Conservation (phyloP, 768 basidiomycete species). For the Boletellus ananas region DNA sequence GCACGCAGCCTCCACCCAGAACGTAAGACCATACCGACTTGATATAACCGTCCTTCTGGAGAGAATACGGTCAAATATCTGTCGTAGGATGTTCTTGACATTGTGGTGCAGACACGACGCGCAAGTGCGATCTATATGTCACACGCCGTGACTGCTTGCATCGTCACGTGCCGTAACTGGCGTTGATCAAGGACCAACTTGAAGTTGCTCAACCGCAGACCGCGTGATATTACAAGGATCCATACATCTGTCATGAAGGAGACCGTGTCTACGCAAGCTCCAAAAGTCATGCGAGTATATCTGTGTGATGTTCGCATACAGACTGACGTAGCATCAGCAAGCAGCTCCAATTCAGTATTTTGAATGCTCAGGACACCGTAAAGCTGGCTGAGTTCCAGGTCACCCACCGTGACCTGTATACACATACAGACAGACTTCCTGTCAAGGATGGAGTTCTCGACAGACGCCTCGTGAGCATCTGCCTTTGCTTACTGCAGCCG, state of each 20-base stretch:
- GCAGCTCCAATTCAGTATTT: constrained; percentile 91
- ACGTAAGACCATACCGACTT: constrained; percentile 74
- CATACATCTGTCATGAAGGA: constrained; percentile 57
- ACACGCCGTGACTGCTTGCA: constrained; percentile 13
- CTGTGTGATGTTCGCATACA: neutral
- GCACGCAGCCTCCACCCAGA: neutral
- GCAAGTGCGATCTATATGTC: constrained; percentile 43
- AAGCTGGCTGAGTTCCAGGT: constrained; percentile 96
- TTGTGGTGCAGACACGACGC: constrained; percentile 65
- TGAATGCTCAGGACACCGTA: constrained; percentile 94
- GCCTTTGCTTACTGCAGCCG: neutral
- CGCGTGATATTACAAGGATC: neutral
- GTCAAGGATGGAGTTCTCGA: constrained; percentile 93
- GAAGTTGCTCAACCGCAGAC: too few species aligned
- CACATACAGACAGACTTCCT: constrained; percentile 74
- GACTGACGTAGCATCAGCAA: constrained; percentile 52
- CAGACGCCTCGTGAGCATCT: constrained; percentile 68
- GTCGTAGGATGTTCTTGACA: constrained; percentile 95
- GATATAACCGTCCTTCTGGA: constrained; percentile 94
- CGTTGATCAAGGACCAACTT: neutral
- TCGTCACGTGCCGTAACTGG: too few species aligned
- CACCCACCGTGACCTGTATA: constrained; percentile 89
- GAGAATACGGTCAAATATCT: constrained; percentile 97
- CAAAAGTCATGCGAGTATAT: constrained; percentile 71
- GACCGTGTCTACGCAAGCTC: constrained; percentile 70